Base-by-base conservation (phyloP, 495 filamentous ascomycete species). In the Penicillium coffeae region DNA sequence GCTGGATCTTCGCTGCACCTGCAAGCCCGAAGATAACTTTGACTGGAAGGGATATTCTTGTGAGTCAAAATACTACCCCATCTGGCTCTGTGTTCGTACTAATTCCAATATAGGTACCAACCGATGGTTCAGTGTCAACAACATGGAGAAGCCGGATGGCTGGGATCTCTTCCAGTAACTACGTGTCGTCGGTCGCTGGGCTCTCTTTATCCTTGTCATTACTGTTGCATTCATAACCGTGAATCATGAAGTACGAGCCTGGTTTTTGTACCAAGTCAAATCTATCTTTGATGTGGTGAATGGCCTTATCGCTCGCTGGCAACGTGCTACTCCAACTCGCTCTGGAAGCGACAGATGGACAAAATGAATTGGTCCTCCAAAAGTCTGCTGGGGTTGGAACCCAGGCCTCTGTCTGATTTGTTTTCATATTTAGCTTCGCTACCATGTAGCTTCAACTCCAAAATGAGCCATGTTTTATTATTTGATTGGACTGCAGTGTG, bases 41-140 rank as follows among this genome's bases (percentile, higher is more conserved):
- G 93, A 98, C 66, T 98, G 94, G 94, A 95, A 94, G 69, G 88
- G 88, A 35, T 95, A 93, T 60, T 92, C 89, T 56, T 95, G 90
- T 95, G 76, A 72, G 89, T 74, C 18, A 16, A 3, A 1, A 9
- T 8, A 39, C 15, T 40, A n/a, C 33, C 14, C 20, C n/a, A 14
- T 35, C 12, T 15, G 6, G 5, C 19, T 15, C 8, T 32, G n/a
- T n/a, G n/a, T 38, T 34, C 27, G 55, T 46, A 8, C 43, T 49
- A 48, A 49, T 21, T 34, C 9, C 30, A 34, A 27, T 16, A 39
- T 54, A 81, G 85, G 91, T 76, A 96, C 92, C 16, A 75, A 87
- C 40, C 79, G 84, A 39, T 96, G 78, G 73, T 98, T 87, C 62
- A 82, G 95, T 12, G 66, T 91, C 56, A 92, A 89, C 66, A 74